A percentile compares a stretch with the other conserved stretches of the same genome.
Evolutionary conservation across 2,329 filamentous ascomycete species (phyloP).

Genomic region (Akanthomyces lecanii): DNA sequence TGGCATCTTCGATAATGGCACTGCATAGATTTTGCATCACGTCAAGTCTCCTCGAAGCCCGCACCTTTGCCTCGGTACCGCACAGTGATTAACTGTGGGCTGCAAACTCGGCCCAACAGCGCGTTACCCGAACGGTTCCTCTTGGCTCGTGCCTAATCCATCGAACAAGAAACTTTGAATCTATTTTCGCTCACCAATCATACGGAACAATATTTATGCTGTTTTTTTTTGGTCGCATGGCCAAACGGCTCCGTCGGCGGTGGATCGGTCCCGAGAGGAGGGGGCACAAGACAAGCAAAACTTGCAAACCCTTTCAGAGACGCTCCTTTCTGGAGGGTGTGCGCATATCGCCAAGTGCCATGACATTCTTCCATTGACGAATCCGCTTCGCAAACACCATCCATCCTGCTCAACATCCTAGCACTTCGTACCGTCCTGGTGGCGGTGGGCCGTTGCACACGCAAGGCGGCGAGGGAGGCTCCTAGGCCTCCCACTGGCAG

Average conservation of each 20-base stretch:
- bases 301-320: not conserved
- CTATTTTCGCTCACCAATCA: conserved; percentile 6
- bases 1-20: too few species aligned
- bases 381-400: conserved; percentile 5
- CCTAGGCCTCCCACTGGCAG: conserved; percentile 16
- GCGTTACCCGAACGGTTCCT: not conserved
- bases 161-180: not conserved
- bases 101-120: not conserved
- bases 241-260: not conserved
- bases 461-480: not conserved
- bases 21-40: not conserved
- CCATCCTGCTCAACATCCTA: not conserved
- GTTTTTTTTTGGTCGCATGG: not conserved
- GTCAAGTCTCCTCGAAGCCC: not conserved
- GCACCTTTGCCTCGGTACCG: not conserved
- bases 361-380: not conserved
- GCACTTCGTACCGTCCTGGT: conserved; percentile 3
- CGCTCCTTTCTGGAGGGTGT: not conserved
- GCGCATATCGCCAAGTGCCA: not conserved
- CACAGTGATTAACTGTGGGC: not conserved
- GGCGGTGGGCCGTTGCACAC: conserved; percentile 13
- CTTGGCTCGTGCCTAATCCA: not conserved
- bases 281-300: not conserved
- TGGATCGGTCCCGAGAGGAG: not conserved
- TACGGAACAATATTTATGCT: not conserved